phyloP scores from a whole-genome alignment of 257 asterid genomes.

The Fraxinus anomala region DNA sequence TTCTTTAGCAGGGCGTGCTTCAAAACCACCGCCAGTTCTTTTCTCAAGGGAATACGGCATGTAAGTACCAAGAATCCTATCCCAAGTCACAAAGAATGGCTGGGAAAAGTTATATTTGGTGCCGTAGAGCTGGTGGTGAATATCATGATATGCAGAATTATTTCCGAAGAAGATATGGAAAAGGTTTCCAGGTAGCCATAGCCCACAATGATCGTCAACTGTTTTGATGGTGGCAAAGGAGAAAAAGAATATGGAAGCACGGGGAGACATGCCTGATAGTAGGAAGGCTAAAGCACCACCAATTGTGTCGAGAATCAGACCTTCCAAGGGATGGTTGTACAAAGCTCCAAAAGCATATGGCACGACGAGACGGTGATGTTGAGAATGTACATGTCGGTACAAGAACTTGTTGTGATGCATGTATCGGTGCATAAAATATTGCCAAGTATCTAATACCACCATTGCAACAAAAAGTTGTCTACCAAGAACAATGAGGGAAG shows the following conservation, averaged over 20 bases:
- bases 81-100: constrained; percentile 95
- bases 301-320: constrained; percentile 79
- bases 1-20: constrained; percentile 73
- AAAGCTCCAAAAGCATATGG: constrained; percentile 93
- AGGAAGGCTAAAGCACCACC: constrained; percentile 92
- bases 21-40: constrained; percentile 70
- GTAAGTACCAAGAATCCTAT: constrained; percentile 76
- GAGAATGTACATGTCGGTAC: constrained; percentile 84
- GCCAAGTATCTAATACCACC: constrained; percentile 91
- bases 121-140: constrained; percentile 90
- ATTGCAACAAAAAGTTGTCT: constrained; percentile 68
- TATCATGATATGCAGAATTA: constrained; percentile 88
- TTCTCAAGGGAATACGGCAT: constrained; percentile 85
- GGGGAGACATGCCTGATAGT: constrained; percentile 88
- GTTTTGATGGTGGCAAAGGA: constrained; percentile 90
- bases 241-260: constrained; percentile 85
- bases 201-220: constrained; percentile 93
- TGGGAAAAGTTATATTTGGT: constrained; percentile 84
- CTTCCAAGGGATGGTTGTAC: constrained; percentile 94
- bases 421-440: constrained; percentile 89
- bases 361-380: constrained; percentile 84
- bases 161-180: constrained; percentile 72
- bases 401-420: constrained; percentile 94
- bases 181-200: constrained; percentile 91
- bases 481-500: constrained; percentile 55